phyloP scores from a whole-genome alignment of 2,329 filamentous ascomycete genomes.

The Xylariomycetidae sp. region DNA sequence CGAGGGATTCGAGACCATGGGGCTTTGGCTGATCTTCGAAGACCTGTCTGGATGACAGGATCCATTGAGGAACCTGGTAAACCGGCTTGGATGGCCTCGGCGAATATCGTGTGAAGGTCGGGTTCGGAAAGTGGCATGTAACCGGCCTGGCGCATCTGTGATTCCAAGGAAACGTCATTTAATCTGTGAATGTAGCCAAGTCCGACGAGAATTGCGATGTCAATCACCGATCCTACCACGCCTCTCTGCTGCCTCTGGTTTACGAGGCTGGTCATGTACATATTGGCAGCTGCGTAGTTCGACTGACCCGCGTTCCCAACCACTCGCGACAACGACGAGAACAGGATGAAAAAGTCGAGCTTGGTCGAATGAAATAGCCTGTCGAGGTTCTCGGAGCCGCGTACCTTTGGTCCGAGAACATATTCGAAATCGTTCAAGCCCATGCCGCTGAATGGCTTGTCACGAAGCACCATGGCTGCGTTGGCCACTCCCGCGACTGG shows the following conservation, averaged over 20 bases:
- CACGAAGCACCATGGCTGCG: constrained; percentile 7
- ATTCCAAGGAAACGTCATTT: neutral
- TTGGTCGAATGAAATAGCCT: constrained; percentile 6
- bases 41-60: neutral
- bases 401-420: constrained; percentile 33
- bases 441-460: constrained; percentile 32
- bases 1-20: neutral
- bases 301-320: constrained; percentile 16
- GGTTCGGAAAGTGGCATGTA: neutral
- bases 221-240: neutral
- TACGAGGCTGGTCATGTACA: constrained; percentile 5
- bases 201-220: neutral
- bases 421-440: constrained; percentile 30
- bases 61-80: neutral
- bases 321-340: constrained; percentile 19
- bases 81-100: neutral
- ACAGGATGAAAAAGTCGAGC: constrained; percentile 16
- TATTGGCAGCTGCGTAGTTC: constrained; percentile 19
- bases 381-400: constrained; percentile 41
- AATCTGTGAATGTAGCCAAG: neutral
- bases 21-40: neutral
- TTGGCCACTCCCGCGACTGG: neutral
- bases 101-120: neutral
- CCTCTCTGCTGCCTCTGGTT: no score
- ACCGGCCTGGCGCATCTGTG: neutral